Conservation (phyloP, 1,139 yeast genomes). For the Magnusiomyces ingens region DNA sequence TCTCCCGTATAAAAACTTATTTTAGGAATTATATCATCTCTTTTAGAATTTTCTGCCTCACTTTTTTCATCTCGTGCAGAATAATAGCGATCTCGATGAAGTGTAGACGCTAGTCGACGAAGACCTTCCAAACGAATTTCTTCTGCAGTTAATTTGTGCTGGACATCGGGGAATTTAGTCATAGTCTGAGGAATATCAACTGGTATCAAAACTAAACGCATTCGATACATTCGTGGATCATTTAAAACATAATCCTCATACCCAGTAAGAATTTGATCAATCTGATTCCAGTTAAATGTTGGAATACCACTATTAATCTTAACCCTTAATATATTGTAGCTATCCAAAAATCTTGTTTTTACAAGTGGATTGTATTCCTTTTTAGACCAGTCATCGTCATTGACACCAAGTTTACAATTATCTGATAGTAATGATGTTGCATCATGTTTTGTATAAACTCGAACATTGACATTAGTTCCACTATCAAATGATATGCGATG, state of each 20-base stretch:
- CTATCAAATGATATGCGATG: slow-evolving; percentile 73
- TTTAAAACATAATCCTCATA: slow-evolving; percentile 63
- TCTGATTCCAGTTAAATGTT: slow-evolving; percentile 78
- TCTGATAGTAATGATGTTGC: not conserved
- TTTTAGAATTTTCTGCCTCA: slow-evolving; percentile 32
- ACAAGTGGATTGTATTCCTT: slow-evolving; percentile 48
- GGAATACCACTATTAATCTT: slow-evolving; percentile 53
- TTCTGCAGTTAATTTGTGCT: slow-evolving; percentile 64
- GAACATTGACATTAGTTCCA: slow-evolving; percentile 60
- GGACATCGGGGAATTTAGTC: slow-evolving; percentile 12
- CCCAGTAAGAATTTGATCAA: slow-evolving; percentile 88
- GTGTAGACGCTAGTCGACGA: slow-evolving; percentile 57
- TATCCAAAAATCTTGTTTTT: slow-evolving; percentile 70
- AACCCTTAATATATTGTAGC: slow-evolving; percentile 47
- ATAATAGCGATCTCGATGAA: slow-evolving; percentile 54
- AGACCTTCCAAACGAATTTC: slow-evolving; percentile 86
- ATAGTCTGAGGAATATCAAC: slow-evolving; percentile 49
- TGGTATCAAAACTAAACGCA: slow-evolving; percentile 78
- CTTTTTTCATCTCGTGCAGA: slow-evolving; percentile 32
- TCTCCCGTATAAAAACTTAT: slow-evolving; percentile 85
- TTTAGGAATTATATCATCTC: slow-evolving; percentile 54
- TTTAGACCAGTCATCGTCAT: slow-evolving; percentile 8
- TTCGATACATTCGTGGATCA: slow-evolving; percentile 53
- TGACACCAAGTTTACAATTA: not conserved
- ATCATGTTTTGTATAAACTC: slow-evolving; percentile 45